Base-by-base conservation (phyloP, 2,329 filamentous ascomycete species). In the Diaporthe batatas region DNA sequence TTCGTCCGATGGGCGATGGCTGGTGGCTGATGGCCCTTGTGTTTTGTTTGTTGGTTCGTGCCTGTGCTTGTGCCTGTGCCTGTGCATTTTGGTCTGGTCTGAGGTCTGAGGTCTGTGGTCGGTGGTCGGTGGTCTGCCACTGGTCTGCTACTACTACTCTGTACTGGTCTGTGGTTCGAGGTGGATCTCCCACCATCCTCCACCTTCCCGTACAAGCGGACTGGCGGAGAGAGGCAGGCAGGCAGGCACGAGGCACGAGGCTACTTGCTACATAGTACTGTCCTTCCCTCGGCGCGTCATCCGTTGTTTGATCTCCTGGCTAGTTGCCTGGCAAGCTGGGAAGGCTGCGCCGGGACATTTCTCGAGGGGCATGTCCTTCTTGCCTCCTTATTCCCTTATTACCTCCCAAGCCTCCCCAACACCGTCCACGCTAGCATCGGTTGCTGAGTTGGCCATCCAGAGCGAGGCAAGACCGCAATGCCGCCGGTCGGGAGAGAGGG, bases 261-360 rank as follows among this genome's bases (percentile, higher is more conserved):
- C 23, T 25, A 47, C 44, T 1, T 25, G 21, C 44, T 1, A 4
- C 2, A n/a, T 21, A 32, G 59, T 25, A 51, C 39, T 16, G 14
- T 42, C 39, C 34, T 11, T 36, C 7, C 34, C 34, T 32, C 59
- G 42, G 42, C 34, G 42, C 59, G 59, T 64, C 59, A 67, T 53
- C 47, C 62, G 62, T 67, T 51, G 62, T 67, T 67, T 67, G 62
- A 67, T 67, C 39, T 67, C 62, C 44, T 49, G 29, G 29, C 62
- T 67, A 67, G 62, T 34, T 39, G 32, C 44, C 62, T 39, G 62
- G 32, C 44, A 11, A 21, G 62, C 62, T 53, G 47, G 62, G 47
- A 67, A 53, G 29, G 44, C 44, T 36, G 29, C 44, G 21, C 8
- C 62, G 62, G 59, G 62, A 11, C 23, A 36, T 51, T 36, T 23